A percentile compares a stretch with the other conserved stretches of the same genome.
Evolutionary conservation across 495 filamentous ascomycete genomes (phyloP).

Genomic region (Neurospora sublineolata): DNA sequence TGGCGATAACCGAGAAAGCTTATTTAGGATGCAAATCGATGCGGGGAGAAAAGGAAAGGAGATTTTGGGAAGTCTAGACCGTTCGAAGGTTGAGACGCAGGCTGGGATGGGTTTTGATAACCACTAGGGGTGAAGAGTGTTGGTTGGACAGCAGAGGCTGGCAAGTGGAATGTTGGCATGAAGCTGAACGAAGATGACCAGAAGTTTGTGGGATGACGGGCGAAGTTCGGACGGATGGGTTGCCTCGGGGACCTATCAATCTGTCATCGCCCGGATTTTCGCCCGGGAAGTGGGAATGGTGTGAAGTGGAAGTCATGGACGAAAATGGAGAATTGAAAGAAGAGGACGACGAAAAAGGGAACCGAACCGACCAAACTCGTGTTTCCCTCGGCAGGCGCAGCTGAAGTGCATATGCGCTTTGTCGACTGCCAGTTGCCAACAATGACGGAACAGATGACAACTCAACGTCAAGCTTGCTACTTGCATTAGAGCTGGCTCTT

Average conservation of each 20-base stretch:
- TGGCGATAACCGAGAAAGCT: neutral
- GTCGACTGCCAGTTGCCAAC: neutral
- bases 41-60: neutral
- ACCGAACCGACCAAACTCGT: neutral
- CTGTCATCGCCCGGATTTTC: neutral
- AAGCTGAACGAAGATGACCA: neutral
- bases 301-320: neutral
- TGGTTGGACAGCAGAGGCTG: neutral
- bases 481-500: neutral
- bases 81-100: neutral
- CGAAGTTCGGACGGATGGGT: neutral
- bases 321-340: neutral
- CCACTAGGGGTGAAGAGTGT: neutral
- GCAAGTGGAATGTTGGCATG: neutral
- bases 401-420: neutral
- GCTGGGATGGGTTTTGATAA: neutral
- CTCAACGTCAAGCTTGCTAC: neutral
- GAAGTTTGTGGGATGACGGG: neutral
- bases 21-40: neutral
- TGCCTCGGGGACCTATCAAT: neutral
- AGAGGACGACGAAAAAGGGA: neutral
- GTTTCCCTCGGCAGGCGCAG: neutral
- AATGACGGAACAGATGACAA: neutral
- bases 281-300: neutral
- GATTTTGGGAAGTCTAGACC: neutral